Evolutionary conservation across 345 rosid genomes (phyloP).

Genomic region (Salix caprea): DNA sequence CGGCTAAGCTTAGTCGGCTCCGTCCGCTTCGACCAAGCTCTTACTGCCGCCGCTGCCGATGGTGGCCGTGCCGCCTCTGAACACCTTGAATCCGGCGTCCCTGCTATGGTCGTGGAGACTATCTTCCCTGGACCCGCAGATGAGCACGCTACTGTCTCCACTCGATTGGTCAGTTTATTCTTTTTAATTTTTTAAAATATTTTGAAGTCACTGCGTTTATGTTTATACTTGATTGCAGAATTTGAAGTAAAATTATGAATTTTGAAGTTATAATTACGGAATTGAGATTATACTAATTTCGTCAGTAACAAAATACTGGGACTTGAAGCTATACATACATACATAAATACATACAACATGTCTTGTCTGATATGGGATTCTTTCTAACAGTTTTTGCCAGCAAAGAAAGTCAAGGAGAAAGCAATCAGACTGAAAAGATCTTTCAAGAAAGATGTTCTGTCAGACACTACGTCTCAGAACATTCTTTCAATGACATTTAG

Average conservation of each 20-base stretch:
- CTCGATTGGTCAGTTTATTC: slow-evolving; percentile 59
- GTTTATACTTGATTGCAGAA: too few species aligned
- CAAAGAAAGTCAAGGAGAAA: slow-evolving; percentile 70
- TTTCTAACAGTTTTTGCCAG: slow-evolving; percentile 66
- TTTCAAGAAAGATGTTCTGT: slow-evolving; percentile 41
- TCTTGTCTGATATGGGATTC: not conserved
- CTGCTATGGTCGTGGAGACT: slow-evolving; percentile 85
- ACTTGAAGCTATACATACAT: too few species aligned
- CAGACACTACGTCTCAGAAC: slow-evolving; percentile 41
- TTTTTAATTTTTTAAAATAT: not conserved
- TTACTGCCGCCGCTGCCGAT: slow-evolving; percentile 87
- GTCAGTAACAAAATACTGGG: too few species aligned
- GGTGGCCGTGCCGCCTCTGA: slow-evolving; percentile 84
- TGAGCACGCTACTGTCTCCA: slow-evolving; percentile 58
- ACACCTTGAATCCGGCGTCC: slow-evolving; percentile 49
- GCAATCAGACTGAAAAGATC: slow-evolving; percentile 48
- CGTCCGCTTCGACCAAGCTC: slow-evolving; percentile 69
- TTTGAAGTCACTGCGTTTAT: not conserved
- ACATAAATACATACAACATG: too few species aligned
- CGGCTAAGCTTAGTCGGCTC: slow-evolving; percentile 73
- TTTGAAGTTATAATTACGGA: too few species aligned
- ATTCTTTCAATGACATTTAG: slow-evolving; percentile 88
- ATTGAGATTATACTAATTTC: not conserved
- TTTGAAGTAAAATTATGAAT: too few species aligned
- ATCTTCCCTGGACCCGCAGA: slow-evolving; percentile 58